Percentiles rank a stretch among this genome's conserved stretches.
These are phyloP conservation scores for Sporisorium scitamineum DNA, from an alignment of 1,284 basidiomycete genomes.

Conservation along the genomic window DNA sequence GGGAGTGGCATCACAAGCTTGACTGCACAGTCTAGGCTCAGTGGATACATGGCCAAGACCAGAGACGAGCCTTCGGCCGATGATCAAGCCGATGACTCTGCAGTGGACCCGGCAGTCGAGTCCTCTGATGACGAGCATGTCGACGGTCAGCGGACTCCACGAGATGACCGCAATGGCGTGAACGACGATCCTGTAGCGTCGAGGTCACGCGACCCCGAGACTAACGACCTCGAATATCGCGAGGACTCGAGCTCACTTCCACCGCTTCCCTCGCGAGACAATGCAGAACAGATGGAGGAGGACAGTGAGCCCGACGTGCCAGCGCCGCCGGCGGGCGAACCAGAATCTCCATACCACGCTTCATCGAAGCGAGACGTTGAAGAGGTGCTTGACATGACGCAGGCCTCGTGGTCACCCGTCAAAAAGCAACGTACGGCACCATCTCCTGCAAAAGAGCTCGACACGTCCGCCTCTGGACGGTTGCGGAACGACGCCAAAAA, in stretches of 20 bases:
- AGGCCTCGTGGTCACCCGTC: conserved; percentile 29
- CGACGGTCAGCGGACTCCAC: neutral
- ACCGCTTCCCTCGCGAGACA: neutral
- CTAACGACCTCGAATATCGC: conserved; percentile 29
- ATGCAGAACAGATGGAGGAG: conserved; percentile 6
- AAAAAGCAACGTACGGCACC: conserved; percentile 18
- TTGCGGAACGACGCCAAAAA: conserved; percentile 7
- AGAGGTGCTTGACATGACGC: conserved; percentile 41
- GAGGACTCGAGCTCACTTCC: conserved; percentile 16
- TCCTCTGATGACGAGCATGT: conserved; percentile 46
- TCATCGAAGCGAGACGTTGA: conserved; percentile 44
- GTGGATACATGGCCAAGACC: conserved; percentile 1
- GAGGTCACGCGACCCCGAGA: neutral
- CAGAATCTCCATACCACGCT: neutral
- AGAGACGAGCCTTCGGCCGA: neutral
- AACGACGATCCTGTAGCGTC: neutral
- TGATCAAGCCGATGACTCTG: neutral
- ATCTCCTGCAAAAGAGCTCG: neutral
- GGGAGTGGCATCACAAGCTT: conserved; percentile 14
- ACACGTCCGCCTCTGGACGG: neutral
- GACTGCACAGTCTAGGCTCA: conserved; percentile 22
- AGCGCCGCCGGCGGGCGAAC: conserved; percentile 7
- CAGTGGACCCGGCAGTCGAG: conserved; percentile 15
- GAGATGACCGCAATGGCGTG: conserved; percentile 1
- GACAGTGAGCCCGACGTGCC: conserved; percentile 29